Conservation (phyloP, 2,329 filamentous ascomycete species). For the Pseudomassariella vexata region DNA sequence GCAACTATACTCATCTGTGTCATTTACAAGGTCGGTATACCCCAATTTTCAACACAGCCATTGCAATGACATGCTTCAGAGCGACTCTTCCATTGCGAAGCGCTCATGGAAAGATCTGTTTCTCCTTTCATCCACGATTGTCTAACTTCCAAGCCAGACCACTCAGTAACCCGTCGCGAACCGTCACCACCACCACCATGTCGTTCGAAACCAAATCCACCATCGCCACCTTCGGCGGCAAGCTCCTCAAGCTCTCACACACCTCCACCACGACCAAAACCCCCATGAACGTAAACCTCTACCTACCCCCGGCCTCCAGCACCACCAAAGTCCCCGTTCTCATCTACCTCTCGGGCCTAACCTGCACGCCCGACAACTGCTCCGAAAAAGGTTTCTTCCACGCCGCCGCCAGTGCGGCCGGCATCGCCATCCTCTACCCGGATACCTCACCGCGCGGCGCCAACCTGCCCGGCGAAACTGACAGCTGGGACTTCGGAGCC, state of each 20-base stretch:
- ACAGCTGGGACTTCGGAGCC: conserved; percentile 84
- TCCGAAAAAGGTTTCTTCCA: conserved; percentile 88
- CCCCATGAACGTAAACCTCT: conserved; percentile 90
- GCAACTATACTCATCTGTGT: too few relatives aligned
- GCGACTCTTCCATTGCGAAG: too few relatives aligned
- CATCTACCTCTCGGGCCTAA: conserved; percentile 89
- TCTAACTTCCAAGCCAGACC: too few relatives aligned
- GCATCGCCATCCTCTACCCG: conserved; percentile 89
- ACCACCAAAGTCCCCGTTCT: conserved; percentile 72
- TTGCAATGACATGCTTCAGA: too few relatives aligned
- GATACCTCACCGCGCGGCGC: conserved; percentile 90
- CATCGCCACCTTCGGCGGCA: conserved; percentile 88
- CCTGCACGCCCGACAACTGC: conserved; percentile 87
- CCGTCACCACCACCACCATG: conserved; percentile 56
- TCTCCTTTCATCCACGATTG: too few relatives aligned
- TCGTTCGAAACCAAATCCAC: conserved; percentile 83
- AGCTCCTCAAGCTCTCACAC: conserved; percentile 91
- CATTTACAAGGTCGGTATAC: too few relatives aligned
- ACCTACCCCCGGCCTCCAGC: conserved; percentile 68
- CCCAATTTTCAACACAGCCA: too few relatives aligned
- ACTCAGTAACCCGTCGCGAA: too few relatives aligned
- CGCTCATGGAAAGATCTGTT: too few relatives aligned
- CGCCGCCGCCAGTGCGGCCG: conserved; percentile 68
- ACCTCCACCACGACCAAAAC: conserved; percentile 71
- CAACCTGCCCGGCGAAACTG: conserved; percentile 76